A percentile compares a stretch with the other conserved stretches of the same genome.
These are phyloP conservation scores for Heritiera littoralis DNA, from an alignment of 345 rosid species.

Conservation along the genomic window DNA sequence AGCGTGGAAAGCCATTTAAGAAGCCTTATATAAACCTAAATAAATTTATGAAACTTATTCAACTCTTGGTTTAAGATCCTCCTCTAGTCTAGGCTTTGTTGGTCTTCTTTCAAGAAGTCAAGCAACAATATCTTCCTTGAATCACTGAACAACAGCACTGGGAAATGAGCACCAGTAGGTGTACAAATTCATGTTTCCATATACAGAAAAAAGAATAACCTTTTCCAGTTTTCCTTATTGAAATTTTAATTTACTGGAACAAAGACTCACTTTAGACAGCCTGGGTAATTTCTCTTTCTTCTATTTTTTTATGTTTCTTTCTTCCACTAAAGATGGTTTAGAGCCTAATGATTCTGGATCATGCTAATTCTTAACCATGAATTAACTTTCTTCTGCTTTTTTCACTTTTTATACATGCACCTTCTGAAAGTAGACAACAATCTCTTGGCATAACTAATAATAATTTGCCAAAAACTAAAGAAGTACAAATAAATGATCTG, in stretches of 20 bases:
- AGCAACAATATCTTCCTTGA: neutral
- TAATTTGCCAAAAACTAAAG: neutral
- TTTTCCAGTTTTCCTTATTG: neutral
- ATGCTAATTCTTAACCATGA: neutral
- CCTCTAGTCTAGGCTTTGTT: neutral
- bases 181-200: neutral
- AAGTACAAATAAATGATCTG: neutral
- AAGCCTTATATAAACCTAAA: neutral
- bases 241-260: neutral
- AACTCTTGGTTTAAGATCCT: neutral
- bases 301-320: neutral
- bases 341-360: neutral
- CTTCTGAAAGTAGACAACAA: neutral
- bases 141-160: neutral
- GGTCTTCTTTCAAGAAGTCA: constrained; percentile 1
- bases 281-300: neutral
- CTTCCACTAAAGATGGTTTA: neutral
- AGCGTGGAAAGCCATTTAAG: constrained; percentile 2
- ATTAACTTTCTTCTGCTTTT: neutral
- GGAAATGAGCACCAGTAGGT: neutral
- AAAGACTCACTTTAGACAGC: neutral
- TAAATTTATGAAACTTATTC: neutral
- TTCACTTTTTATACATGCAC: neutral
- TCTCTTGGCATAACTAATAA: neutral
- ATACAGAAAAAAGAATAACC: neutral